Percentiles rank a stretch among this genome's conserved stretches.
Evolutionary conservation across 106 monocot species (phyloP).

Genomic region (Dendrobium officinale): DNA sequence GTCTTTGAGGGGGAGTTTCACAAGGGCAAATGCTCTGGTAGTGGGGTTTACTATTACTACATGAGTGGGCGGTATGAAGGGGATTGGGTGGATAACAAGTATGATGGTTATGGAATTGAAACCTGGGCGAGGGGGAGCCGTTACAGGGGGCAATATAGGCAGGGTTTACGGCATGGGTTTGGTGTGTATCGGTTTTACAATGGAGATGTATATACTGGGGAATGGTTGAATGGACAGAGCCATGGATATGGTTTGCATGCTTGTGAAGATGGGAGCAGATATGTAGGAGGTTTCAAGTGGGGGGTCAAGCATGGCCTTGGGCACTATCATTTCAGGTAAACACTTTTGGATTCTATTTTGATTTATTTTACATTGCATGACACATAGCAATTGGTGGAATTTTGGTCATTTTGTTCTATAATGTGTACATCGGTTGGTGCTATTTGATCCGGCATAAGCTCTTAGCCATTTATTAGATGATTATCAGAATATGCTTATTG

Average conservation of each 20-base stretch:
- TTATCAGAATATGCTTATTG: neutral
- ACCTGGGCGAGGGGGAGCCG: conserved; percentile 91
- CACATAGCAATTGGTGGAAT: neutral
- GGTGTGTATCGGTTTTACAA: conserved; percentile 91
- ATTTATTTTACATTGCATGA: neutral
- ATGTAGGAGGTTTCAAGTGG: conserved; percentile 88
- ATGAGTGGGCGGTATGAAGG: conserved; percentile 98
- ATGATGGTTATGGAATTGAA: conserved; percentile 91
- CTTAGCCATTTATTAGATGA: neutral
- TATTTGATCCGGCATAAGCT: neutral
- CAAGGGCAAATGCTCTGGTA: conserved; percentile 69
- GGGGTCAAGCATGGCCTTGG: conserved; percentile 96
- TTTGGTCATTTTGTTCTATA: neutral
- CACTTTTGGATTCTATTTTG: neutral
- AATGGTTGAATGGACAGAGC: conserved; percentile 94
- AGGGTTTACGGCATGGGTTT: conserved; percentile 77
- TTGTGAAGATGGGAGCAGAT: conserved; percentile 92
- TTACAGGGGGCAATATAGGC: conserved; percentile 73
- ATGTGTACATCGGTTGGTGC: neutral
- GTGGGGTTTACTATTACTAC: conserved; percentile 94
- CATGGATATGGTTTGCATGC: conserved; percentile 86
- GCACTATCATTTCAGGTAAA: conserved; percentile 94
- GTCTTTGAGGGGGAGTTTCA: conserved; percentile 91
- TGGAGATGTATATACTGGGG: conserved; percentile 84
- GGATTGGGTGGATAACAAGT: conserved; percentile 88